Evolutionary conservation across 805 yeast genomes (phyloP), one percentile per base, ranked within the genome.

Genomic region (Torulaspora indica): DNA sequence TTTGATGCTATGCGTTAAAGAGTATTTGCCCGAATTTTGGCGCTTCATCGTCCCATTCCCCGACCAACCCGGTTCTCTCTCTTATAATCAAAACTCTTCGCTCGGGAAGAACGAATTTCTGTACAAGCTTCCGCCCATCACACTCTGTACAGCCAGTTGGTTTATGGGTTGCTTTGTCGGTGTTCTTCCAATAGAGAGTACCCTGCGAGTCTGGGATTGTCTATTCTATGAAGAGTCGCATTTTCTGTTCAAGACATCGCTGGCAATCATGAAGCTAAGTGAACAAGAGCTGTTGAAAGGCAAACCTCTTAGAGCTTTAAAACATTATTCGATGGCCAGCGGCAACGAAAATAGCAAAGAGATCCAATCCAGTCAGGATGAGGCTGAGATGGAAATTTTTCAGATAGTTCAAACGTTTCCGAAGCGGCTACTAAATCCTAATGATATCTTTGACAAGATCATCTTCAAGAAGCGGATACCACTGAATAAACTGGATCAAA

Each of bases 101-200:
- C 38, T 53, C 14, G 49, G 51, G 8, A 61, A 52, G 24, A 58
- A 70, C 35, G 72, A 75, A 57, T 81, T 86, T 48, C 72, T 91
- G 25, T 73, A 78, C 12, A 82, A 84, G 53, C 67, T 90, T 35
- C 98, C 98, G 1, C 95, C 97, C 1, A 76, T 93, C 3, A 85
- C 96, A 1, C 72, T 93, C 36, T 93, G 95, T 53, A 93, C 98
- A 0, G 91, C 96, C 0, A 81, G 95, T 43, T 93, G 98, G 98
- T 93, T 93, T 60, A 91, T 93, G 98, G 85, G 96, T 56, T 77
- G 87, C n/a, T 93, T 85, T 66, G 88, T 93, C 28, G 96, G 95
- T 0, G 79, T 83, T 0, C 66, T 93, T 20, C 98, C 98, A 0
- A 79, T 88, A 17, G 98, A 93, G 58, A 78, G 95, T 0, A 83